Percentiles rank a stretch among this genome's conserved stretches.
phyloP scores from a whole-genome alignment of 208 protist genomes.

The Phytomonas sp. region DNA sequence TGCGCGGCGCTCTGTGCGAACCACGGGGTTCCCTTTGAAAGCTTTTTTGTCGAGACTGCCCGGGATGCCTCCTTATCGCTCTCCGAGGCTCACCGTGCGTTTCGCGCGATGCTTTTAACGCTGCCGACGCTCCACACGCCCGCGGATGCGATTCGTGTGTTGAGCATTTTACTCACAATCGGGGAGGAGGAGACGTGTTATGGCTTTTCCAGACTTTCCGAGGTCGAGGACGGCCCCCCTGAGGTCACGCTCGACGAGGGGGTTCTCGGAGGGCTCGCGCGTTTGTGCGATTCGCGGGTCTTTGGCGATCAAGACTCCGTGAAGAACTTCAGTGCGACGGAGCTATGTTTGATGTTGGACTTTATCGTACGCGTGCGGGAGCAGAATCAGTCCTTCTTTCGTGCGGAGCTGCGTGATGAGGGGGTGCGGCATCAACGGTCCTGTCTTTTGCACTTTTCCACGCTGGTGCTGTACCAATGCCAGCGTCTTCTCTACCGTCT shows the following conservation, averaged over 20 bases:
- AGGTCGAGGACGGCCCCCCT: conserved; percentile 3
- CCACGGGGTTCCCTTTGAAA: conserved; percentile 44
- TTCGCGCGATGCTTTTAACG: conserved; percentile 8
- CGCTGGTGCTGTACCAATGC: conserved; percentile 43
- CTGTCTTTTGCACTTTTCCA: conserved; percentile 26
- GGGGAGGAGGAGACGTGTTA: neutral
- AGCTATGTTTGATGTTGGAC: conserved; percentile 45
- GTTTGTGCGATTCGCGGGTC: conserved; percentile 25
- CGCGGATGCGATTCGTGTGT: conserved; percentile 41
- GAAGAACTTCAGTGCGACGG: conserved; percentile 47
- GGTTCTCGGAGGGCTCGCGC: conserved; percentile 24
- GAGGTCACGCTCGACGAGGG: conserved; percentile 12
- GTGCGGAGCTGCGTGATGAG: neutral
- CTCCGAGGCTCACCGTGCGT: neutral
- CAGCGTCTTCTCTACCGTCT: conserved; percentile 48
- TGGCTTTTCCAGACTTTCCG: conserved; percentile 14
- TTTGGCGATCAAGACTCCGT: conserved; percentile 36
- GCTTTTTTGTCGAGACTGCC: conserved; percentile 21
- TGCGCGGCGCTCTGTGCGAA: conserved; percentile 56
- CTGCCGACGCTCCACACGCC: conserved; percentile 12
- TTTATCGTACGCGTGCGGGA: conserved; percentile 47
- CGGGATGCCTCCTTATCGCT: neutral
- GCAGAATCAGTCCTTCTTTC: conserved; percentile 44
- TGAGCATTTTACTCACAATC: conserved; percentile 24
- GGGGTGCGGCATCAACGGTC: neutral